Evolutionary conservation across 2,329 filamentous ascomycete genomes (phyloP), one percentile per base, ranked within the genome.

Genomic region (Pseudonectria foliicola): DNA sequence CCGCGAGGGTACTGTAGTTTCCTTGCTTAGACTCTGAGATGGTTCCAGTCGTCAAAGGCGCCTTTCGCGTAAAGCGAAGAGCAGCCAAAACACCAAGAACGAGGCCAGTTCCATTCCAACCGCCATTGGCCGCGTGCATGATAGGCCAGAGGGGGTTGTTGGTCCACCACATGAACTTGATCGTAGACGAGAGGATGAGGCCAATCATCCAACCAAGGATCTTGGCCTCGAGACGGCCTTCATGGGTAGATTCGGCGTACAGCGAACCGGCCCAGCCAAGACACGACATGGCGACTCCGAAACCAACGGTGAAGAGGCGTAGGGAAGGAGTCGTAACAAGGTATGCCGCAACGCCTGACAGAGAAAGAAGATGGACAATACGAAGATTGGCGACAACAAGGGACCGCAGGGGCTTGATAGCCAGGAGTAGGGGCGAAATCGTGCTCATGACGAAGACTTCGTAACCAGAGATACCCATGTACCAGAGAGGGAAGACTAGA

Each of bases 391-490:
- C 77, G 34, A 82, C 64, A 10, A 85, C 71, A 12, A 85, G 58
- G 26, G 73, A 74, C 40, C 87, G 82, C 13, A 95, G 40, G 1
- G 80, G 68, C 30, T 71, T 72, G 43, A 88, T 81, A 14, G 72
- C 79, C 28, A 98, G 77, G 13, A 96, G 60, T 26, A 89, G 69
- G 0, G 92, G 92, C 4, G 89, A 85, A 33, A 90, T 61, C 4
- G 86, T 90, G 32, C 75, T 77, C 78, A 96, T 82, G 53, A 98
- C 81, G 46, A 94, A 71, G 28, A 80, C 82, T 63, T 98, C 92
- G 56, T 92, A 98, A 43, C 92, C 92, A 4, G 90, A 96, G 41
- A 98, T 93, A 18, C 92, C 92, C 92, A 98, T 98, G 59, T 95
- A 80, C 92, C 92, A 98, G 10, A 98, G 75, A 11, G 92, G 92